phyloP scores from a whole-genome alignment of 2,329 filamentous ascomycete genomes.

The Dactylellina leptospora region DNA sequence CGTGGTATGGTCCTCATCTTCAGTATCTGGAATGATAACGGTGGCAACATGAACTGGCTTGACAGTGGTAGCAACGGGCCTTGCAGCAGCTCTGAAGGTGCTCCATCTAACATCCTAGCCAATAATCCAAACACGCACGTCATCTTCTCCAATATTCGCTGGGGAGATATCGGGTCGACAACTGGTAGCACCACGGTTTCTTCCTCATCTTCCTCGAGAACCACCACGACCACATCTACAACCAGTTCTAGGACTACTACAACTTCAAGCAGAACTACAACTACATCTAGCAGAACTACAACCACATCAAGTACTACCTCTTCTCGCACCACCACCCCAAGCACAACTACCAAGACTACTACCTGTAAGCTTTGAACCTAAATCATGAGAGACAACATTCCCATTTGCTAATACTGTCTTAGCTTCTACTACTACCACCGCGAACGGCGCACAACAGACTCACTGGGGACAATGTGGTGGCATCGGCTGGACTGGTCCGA shows the following conservation, averaged over 20 bases:
- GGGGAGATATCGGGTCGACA: constrained; percentile 70
- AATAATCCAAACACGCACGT: constrained; percentile 65
- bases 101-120: constrained; percentile 64
- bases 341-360: background rate
- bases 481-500: constrained; percentile 53
- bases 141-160: constrained; percentile 68
- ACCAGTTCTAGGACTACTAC: constrained; percentile 1
- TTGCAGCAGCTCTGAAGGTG: constrained; percentile 67
- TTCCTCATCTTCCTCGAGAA: constrained; percentile 1
- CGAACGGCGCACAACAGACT: constrained; percentile 11
- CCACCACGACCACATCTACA: constrained; percentile 16
- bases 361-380: too few relatives aligned
- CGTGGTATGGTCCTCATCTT: constrained; percentile 67
- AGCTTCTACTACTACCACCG: constrained; percentile 2
- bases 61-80: constrained; percentile 65
- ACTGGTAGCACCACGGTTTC: background rate
- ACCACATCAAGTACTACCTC: constrained; percentile 3
- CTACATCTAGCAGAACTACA: constrained; percentile 13
- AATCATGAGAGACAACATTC: too few relatives aligned
- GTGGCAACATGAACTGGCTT: constrained; percentile 68
- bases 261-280: constrained; percentile 4
- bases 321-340: background rate
- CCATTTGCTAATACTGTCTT: too few relatives aligned
- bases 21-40: constrained; percentile 67
- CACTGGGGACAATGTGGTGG: constrained; percentile 43